Evolutionary conservation across 257 asterid genomes (phyloP), one percentile per base, ranked within the genome.

Genomic region (Ligustrum vulgare): DNA sequence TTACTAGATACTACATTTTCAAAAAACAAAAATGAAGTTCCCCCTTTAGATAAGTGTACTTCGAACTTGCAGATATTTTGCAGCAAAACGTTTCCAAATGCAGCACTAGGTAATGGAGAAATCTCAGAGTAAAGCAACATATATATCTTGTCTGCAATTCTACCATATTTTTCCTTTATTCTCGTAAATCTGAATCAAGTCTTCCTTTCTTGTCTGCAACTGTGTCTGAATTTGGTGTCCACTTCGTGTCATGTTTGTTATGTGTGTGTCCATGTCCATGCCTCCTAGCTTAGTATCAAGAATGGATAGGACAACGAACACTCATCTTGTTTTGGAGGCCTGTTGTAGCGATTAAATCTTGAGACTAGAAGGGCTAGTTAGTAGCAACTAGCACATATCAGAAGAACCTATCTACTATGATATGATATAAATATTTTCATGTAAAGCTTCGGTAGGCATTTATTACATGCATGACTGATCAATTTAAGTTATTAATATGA

Each of bases 141-240:
- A 18, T 67, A 51, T 45, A 9, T 25, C 36, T 70, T 58, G 47
- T 60, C 70, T 76, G 75, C 56, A 45, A 45, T 45, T 45, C n/a
- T 45, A 13, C 20, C 56, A 15, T 3, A 45, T 45, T 13, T 15
- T 15, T 15, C 20, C 20, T 45, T 45, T 15, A 45, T n/a, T 45
- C 56, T 13, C 20, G n/a, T 4, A 4, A 15, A 45, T 45, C 56
- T 45, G 20, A 45, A 45, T 45, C 3, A 7, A 3, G 8, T 15
- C 56, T 45, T 45, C 56, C 20, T 45, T 45, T 45, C 56, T 45
- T 45, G 56, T 41, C 49, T 10, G 49, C 5, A 41, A 41, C 49
- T 41, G 16, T 41, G 12, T 41, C 49, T 41, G 16, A 41, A 41
- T 41, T 41, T 41, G 49, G 49, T 41, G 49, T 41, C 47, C 1